Base-by-base conservation (phyloP, 371 early-diverging fungal genomes). In the Lichtheimia hyalospora region DNA sequence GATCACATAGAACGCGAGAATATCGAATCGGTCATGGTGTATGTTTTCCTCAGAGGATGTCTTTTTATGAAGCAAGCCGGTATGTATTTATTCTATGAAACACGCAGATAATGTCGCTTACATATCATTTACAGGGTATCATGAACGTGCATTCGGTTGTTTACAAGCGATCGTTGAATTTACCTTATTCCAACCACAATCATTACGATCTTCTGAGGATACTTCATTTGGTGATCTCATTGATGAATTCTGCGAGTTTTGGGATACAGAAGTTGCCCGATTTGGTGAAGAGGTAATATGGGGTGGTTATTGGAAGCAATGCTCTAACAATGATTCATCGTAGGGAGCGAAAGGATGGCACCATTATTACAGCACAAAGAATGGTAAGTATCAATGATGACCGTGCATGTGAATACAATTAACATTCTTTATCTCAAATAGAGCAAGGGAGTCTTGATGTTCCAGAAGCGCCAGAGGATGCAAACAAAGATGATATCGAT, bases 131-230 rank as follows among this genome's bases (percentile, higher is more conserved):
- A n/a, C 53, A 86, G 89, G 91, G 0, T 92, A 89, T 57, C 74
- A 76, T 14, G 94, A 94, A 67, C 76, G 84, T 15, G 89, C 92
- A 0, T 80, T 89, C 54, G 85, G 82, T 0, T 64, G 74, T 6
- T 68, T 84, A 24, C 94, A 94, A 62, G 92, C 90, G 0, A 60
- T 87, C 34, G 77, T 91, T 5, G 94, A 94, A 67, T 82, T 92
- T 48, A 71, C 77, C 14, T 77, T 90, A 58, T 91, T 84, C 62
- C 76, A 75, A 44, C 92, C 94, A 0, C 65, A 69, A 2, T 23
- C 63, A 0, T 78, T 68, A 25, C 28, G 50, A 2, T 53, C 61
- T 42, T 52, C 58, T 3, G 14, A 40, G 14, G 56, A 58, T 1
- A 52, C 54, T 13, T 50, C 73, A 13, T 81, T 79, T 62, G 66